Conservation (phyloP, 75 land plant species). For the Chamaecyparis obtusa region DNA sequence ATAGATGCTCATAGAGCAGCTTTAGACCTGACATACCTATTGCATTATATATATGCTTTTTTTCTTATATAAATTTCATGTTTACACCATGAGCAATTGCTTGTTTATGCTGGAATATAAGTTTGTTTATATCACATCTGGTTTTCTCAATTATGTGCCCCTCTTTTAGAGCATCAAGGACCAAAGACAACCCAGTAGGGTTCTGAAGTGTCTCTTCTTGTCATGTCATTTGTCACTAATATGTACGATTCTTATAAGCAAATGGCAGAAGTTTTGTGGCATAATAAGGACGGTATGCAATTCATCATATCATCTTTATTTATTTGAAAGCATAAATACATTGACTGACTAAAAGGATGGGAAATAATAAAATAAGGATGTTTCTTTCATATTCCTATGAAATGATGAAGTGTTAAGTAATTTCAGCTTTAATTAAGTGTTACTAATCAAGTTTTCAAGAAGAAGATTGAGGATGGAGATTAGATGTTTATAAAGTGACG, state of each 20-base stretch:
- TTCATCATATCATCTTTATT: neutral
- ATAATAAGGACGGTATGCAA: neutral
- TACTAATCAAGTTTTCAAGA: too few species aligned
- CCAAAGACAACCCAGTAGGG: neutral
- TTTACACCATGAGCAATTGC: neutral
- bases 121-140: neutral
- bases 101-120: neutral
- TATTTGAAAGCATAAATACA: neutral
- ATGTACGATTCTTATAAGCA: neutral
- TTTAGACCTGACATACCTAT: neutral
- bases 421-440: too few species aligned
- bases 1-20: neutral
- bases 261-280: neutral
- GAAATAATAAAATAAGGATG: neutral
- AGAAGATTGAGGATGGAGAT: too few species aligned
- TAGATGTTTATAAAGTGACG: too few species aligned
- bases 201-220: neutral
- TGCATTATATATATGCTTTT: neutral
- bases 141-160: neutral
- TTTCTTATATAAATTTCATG: too few species aligned
- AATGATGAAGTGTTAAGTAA: neutral
- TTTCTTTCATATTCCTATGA: neutral
- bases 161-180: neutral
- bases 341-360: neutral
- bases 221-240: neutral